These are phyloP conservation scores for Schizosaccharomyces lindneri DNA, from an alignment of 805 yeast genomes.

Conservation along the genomic window DNA sequence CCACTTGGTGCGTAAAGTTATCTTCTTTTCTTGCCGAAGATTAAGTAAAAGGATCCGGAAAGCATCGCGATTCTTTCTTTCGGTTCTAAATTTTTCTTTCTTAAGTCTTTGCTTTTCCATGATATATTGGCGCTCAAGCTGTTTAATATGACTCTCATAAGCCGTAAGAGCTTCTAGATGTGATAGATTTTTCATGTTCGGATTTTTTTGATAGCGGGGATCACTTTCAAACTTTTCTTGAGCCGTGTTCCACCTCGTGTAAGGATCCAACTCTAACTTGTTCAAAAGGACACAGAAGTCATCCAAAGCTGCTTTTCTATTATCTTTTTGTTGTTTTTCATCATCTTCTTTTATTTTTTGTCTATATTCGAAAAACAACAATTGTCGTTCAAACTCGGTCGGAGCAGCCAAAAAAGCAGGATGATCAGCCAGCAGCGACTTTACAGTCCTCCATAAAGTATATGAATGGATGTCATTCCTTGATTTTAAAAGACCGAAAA, in stretches of 20 bases:
- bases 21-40: conserved; percentile 13
- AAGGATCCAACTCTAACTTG: conserved; percentile 9
- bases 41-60: conserved; percentile 26
- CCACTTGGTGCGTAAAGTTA: conserved; percentile 35
- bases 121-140: conserved; percentile 12
- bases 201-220: conserved; percentile 5
- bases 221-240: conserved; percentile 12
- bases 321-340: conserved; percentile 6
- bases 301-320: conserved; percentile 8
- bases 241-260: conserved; percentile 17
- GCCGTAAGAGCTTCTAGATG: conserved; percentile 35
- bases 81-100: conserved; percentile 25
- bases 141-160: conserved; percentile 19
- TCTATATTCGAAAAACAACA: not conserved
- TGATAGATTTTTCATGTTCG: conserved; percentile 14
- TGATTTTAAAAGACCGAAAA: conserved; percentile 16
- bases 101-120: conserved; percentile 12
- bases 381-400: not conserved
- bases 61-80: conserved; percentile 39
- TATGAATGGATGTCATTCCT: conserved; percentile 6
- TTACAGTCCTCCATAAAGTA: conserved; percentile 7
- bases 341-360: not conserved
- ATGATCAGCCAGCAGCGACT: not conserved
- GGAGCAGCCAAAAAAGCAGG: not conserved
- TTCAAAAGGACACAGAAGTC: conserved; percentile 6